Conservation (phyloP, 1,284 basidiomycete genomes). For the Thecaphora thlaspeos region DNA sequence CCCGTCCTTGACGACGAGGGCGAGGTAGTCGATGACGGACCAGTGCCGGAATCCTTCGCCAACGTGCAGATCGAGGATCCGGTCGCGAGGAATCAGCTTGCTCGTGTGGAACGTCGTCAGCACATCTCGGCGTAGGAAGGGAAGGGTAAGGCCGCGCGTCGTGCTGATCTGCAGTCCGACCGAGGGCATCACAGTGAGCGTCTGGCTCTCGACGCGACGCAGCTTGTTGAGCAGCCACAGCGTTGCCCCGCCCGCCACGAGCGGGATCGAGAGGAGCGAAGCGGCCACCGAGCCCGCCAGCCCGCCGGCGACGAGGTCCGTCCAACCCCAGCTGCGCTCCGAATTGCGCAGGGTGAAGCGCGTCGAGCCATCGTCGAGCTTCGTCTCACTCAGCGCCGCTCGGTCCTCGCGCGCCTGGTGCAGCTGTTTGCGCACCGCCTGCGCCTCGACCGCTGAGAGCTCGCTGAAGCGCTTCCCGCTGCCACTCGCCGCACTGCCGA, state of each 20-base stretch:
- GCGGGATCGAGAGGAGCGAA: constrained; percentile 8
- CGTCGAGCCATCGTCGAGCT: constrained; percentile 10
- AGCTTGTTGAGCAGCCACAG: constrained; percentile 12
- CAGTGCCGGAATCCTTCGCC: constrained; percentile 38
- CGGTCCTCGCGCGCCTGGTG: not conserved
- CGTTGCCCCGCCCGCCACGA: not conserved
- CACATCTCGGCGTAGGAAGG: constrained; percentile 1
- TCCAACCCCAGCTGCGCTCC: constrained; percentile 6
- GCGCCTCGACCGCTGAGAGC: constrained; percentile 10
- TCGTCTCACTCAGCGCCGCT: constrained; percentile 6
- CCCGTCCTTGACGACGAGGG: constrained; percentile 12
- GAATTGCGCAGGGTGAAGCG: constrained; percentile 23
- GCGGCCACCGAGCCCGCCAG: constrained; percentile 1
- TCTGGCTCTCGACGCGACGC: constrained; percentile 21
- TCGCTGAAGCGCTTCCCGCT: constrained; percentile 6
- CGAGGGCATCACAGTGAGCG: constrained; percentile 25
- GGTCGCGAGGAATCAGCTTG: constrained; percentile 37
- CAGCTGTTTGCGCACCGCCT: constrained; percentile 8
- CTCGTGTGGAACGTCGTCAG: constrained; percentile 1
- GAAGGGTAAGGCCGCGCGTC: constrained; percentile 19
- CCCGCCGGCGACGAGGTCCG: constrained; percentile 7
- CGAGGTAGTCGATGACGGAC: constrained; percentile 42
- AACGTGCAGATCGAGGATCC: constrained; percentile 44
- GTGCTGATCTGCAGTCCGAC: constrained; percentile 46
- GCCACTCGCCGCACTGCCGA: constrained; percentile 57